Evolutionary conservation across 768 basidiomycete species (phyloP).

Genomic region (Leccinellum albellum): DNA sequence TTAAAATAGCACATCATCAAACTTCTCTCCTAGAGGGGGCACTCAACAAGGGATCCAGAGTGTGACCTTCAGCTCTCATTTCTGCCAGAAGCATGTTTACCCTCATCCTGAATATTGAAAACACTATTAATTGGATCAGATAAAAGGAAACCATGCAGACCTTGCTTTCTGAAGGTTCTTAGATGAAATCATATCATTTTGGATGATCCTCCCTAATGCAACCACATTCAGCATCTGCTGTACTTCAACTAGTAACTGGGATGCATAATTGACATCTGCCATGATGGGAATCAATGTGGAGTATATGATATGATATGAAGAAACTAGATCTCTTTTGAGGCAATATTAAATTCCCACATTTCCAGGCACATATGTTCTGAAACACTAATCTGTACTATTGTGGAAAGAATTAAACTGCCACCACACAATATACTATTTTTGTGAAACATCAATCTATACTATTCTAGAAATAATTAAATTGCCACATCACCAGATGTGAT

Average conservation of each 20-base stretch:
- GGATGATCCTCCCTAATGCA: background rate
- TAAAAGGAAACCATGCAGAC: background rate
- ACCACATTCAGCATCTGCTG: background rate
- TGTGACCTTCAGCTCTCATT: background rate
- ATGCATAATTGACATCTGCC: background rate
- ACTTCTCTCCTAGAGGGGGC: background rate
- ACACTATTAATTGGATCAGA: background rate
- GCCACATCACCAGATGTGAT: too few relatives aligned
- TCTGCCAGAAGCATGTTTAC: background rate
- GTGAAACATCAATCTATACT: too few relatives aligned
- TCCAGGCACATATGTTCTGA: too few relatives aligned
- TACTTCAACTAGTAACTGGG: background rate
- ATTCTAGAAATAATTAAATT: too few relatives aligned
- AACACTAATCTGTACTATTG: too few relatives aligned
- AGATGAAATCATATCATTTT: background rate
- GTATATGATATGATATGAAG: too few relatives aligned
- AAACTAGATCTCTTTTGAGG: too few relatives aligned
- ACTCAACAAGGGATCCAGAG: background rate
- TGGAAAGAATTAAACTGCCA: too few relatives aligned
- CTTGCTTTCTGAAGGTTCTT: background rate
- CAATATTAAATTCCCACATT: too few relatives aligned
- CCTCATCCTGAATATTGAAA: background rate
- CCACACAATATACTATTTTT: too few relatives aligned
- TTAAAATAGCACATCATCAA: background rate
- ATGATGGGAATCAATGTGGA: background rate